Base-by-base conservation (phyloP, 2,329 filamentous ascomycete genomes). In the Davidsoniella eucalypti region DNA sequence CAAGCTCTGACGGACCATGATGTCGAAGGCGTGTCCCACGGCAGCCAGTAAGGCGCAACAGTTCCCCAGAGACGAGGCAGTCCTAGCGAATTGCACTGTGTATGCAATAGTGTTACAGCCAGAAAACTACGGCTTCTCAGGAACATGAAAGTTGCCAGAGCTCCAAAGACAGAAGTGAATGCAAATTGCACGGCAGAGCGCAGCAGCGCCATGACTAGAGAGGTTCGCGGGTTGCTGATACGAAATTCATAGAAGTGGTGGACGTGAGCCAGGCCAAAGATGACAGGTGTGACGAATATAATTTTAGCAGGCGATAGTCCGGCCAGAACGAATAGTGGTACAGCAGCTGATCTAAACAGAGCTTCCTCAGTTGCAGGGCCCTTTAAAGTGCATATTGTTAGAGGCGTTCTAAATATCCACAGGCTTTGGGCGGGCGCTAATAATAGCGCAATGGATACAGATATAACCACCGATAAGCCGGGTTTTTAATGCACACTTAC, bases 211-310 rank as follows among this genome's bases (percentile, higher is more conserved):
- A 76, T 70, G 1, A 71, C 56, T 10, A 80, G 60, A 0, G 84
- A 75, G 1, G 82, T 78, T 55, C 77, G 70, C 7, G 86, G 85
- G 58, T 93, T 78, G 1, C 83, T 85, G 52, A 94, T 70, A 51
- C 83, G 76, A 65, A 94, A 94, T 66, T 96, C 92, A 68, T 94
- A 94, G 63, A 94, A 87, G 66, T 98, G 92, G 65, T 98, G 90
- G 44, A 94, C 66, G 66, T 98, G 92, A 6, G 92, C 88, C 42
- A 94, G 78, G 47, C 90, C 90, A 61, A 96, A 96, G 63, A 94
- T 82, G 9, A 95, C 68, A 5, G 90, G 90, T 1, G 86, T 85
- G 9, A 86, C 67, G 65, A 94, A 87, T 59, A 94, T 76, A 56
- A 85, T 87, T 39, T 68, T 68, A 2, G 60, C 56, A 25, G 70